Base-by-base conservation (phyloP, 176 grass and related monocot genomes). In the Avena sativa region DNA sequence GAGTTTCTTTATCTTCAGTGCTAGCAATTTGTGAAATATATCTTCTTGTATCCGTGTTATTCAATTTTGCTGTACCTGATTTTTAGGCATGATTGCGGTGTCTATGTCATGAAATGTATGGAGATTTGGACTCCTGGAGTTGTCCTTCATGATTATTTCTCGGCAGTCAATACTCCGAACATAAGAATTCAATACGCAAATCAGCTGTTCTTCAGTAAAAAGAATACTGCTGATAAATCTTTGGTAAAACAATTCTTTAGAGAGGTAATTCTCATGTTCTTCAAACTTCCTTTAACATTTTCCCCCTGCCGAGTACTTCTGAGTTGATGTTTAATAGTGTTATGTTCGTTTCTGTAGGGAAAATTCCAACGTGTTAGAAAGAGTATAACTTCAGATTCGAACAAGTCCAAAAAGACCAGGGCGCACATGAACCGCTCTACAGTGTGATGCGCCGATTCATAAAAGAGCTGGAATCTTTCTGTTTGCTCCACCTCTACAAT, bases 51-150 rank as follows among this genome's bases (percentile, higher is more conserved):
- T 75, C 48, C 0, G 14, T 30, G 3, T 55, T 76, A 46, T 20
- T 12, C 3, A 71, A 71, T 20, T 34, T 0, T 36, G 15, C 26
- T 77, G 12, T 77, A 19, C 28, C 26, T 76, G 13, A 70, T 34
- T 19, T 55, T 56, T 34, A 77, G 74, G 74, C 51, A 77, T 11
- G 74, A 77, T 56, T 56, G 74, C 0, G 50, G 74, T 56, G 15
- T 77, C 50, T 77, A 34, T 77, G 74, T 77, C 26, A 77, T 77
- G 74, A 77, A 56, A 77, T 77, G 74, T 77, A 77, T 77, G 74
- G 74, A 77, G 5, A 77, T 34, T 17, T 56, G 74, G 50, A 77
- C 15, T 56, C 50, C 50, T 55, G 0, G 50, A 56, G 50, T 34
- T 77, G 74, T 6, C 56, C 74, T 77, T 56, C 50, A 28, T 77